Conservation (phyloP, 306 rosid genomes). For the Biancaea sappan region DNA sequence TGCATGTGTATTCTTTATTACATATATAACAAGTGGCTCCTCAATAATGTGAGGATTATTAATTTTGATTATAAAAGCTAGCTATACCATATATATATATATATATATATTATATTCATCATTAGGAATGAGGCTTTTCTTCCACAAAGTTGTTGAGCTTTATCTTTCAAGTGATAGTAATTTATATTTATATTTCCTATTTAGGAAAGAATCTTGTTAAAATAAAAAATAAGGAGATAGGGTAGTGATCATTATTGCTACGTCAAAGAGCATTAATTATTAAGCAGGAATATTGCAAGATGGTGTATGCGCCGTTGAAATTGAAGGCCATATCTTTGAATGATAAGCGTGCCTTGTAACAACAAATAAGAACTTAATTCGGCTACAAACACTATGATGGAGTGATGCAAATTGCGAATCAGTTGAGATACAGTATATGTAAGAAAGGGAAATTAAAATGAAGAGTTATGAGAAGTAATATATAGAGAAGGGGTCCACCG, state of each 20-base stretch:
- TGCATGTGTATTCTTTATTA: background rate
- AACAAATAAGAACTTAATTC: background rate
- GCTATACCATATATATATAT: too few relatives aligned
- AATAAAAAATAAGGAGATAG: too few relatives aligned
- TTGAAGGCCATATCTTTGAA: slow-evolving; percentile 34
- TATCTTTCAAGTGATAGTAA: background rate
- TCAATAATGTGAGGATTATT: background rate
- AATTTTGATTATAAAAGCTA: background rate
- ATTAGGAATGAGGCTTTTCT: background rate
- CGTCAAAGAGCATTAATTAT: slow-evolving; percentile 24
- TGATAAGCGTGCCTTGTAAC: background rate
- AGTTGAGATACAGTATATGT: too few relatives aligned
- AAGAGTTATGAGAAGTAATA: too few relatives aligned
- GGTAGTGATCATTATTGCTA: slow-evolving; percentile 29
- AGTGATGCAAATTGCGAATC: background rate
- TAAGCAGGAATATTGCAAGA: background rate
- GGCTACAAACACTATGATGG: background rate
- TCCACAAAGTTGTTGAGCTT: slow-evolving; percentile 25
- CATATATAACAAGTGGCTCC: slow-evolving; percentile 3
- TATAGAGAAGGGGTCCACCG: too few relatives aligned
- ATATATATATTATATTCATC: background rate
- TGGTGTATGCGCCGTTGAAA: slow-evolving; percentile 18
- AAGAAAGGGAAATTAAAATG: too few relatives aligned
- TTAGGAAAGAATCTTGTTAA: slow-evolving; percentile 29
- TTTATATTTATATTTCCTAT: slow-evolving; percentile 5